These are phyloP conservation scores for Themeda triandra DNA, from an alignment of 176 grass and related monocot genomes.

Conservation along the genomic window DNA sequence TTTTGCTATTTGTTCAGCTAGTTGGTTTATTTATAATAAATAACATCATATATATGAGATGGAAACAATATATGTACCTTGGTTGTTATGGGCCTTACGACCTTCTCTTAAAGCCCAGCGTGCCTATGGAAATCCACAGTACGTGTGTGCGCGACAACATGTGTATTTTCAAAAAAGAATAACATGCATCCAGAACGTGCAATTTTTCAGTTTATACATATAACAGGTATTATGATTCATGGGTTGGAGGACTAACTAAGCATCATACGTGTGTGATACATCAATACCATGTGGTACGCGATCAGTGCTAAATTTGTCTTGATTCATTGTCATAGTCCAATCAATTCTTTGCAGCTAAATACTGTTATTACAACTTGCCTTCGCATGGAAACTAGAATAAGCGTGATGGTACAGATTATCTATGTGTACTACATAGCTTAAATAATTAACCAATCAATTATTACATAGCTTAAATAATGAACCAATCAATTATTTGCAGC, in stretches of 20 bases:
- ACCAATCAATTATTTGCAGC: background rate
- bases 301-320: background rate
- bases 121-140: too few relatives aligned
- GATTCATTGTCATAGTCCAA: background rate
- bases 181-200: background rate
- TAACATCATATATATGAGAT: too few relatives aligned
- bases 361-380: background rate
- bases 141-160: background rate
- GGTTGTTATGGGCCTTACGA: too few relatives aligned
- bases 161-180: background rate
- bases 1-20: too few relatives aligned
- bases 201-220: background rate
- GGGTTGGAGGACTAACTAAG: background rate
- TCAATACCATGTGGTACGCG: background rate
- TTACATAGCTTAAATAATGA: conserved; percentile 11
- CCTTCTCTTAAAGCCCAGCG: too few relatives aligned
- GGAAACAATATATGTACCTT: too few relatives aligned
- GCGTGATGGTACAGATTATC: background rate
- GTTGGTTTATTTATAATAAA: too few relatives aligned
- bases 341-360: background rate
- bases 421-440: background rate
- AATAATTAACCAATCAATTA: background rate
- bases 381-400: conserved; percentile 3
- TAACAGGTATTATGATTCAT: background rate
- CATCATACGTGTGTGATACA: too few relatives aligned